Conservation (phyloP, 2,329 filamentous ascomycete species). For the Fusarium staphyleae region DNA sequence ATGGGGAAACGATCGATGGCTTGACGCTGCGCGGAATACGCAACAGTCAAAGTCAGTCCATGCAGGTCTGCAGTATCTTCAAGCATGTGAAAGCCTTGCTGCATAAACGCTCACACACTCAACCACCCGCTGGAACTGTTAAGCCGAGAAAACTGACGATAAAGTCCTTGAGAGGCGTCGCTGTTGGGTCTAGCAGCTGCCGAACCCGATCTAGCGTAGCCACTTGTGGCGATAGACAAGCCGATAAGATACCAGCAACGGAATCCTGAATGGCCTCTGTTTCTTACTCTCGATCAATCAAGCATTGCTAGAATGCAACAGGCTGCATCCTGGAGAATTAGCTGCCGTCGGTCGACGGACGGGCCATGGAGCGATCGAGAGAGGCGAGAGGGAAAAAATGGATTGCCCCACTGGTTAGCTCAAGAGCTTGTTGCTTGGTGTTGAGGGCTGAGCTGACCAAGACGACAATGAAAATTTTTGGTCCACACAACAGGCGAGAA, state of each 20-base stretch:
- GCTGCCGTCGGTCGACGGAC: slow-evolving; percentile 17
- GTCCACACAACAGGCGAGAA: slow-evolving; percentile 18
- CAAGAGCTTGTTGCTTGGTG: too few relatives aligned
- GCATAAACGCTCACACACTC: slow-evolving; percentile 13
- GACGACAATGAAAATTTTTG: slow-evolving; percentile 17
- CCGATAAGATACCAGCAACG: not conserved
- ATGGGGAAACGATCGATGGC: slow-evolving; percentile 1
- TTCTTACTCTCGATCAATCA: not conserved
- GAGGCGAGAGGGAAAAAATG: not conserved
- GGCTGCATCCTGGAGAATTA: not conserved
- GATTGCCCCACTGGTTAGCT: slow-evolving; percentile 18
- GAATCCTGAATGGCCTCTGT: too few relatives aligned
- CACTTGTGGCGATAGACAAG: not conserved
- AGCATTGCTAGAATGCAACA: not conserved
- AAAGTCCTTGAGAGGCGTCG: slow-evolving; percentile 20
- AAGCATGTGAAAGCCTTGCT: not conserved
- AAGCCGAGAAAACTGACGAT: slow-evolving; percentile 14
- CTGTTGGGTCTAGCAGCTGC: slow-evolving; percentile 18
- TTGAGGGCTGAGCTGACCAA: too few relatives aligned
- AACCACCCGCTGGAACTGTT: slow-evolving; percentile 17
- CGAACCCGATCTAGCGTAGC: slow-evolving; percentile 8
- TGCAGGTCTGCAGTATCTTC: slow-evolving; percentile 4
- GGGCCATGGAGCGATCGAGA: not conserved
- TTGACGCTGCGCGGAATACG: not conserved
- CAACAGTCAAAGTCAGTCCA: not conserved